Conservation (phyloP, 177 flowering plant genomes). For the Tripterygium wilfordii region DNA sequence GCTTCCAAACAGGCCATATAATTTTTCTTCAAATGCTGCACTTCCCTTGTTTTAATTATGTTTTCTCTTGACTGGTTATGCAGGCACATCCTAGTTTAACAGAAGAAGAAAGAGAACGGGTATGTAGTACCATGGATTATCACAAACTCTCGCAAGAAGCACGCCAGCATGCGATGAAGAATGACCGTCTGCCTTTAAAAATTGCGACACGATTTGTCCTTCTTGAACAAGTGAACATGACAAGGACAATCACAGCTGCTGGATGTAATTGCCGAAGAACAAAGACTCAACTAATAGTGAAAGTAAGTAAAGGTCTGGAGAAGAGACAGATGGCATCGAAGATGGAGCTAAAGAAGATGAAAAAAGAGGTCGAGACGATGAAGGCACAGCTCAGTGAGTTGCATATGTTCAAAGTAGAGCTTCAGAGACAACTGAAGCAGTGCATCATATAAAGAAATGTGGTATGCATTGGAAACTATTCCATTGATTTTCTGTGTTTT, state of each 20-base stretch:
- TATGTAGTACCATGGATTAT: constrained; percentile 36
- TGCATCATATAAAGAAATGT: too few species aligned
- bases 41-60: too few species aligned
- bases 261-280: constrained; percentile 22
- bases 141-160: constrained; percentile 42
- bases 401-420: constrained; percentile 21
- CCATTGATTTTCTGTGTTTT: too few species aligned
- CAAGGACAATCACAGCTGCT: constrained; percentile 16
- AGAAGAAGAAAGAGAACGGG: constrained; percentile 32
- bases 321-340: constrained; percentile 12
- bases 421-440: constrained; percentile 16
- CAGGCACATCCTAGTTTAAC: constrained; percentile 45
- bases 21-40: too few species aligned
- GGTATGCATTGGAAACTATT: too few species aligned
- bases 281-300: constrained; percentile 18
- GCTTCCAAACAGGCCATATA: too few species aligned
- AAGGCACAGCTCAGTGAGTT: constrained; percentile 27
- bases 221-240: constrained; percentile 35
- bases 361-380: constrained; percentile 34
- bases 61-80: constrained; percentile 3
- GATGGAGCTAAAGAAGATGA: constrained; percentile 27
- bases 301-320: constrained; percentile 9
- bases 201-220: constrained; percentile 20
- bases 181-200: constrained; percentile 33
- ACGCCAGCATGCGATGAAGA: constrained; percentile 32